phyloP scores from a whole-genome alignment of 345 rosid species.

The rapeseed (Brassica napus) region Da-Ae NC_063449.1:36897501-36898000 shows the following conservation, averaged over 20 bases:
- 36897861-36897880: too few species aligned
- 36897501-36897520: too few species aligned
- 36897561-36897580: slow-evolving; percentile 34
- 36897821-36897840: too few species aligned
- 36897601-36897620: slow-evolving; percentile 21
- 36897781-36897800: background rate
- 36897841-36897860: too few species aligned
- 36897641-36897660: background rate
- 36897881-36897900: too few species aligned
- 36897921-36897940: too few species aligned
- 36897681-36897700: background rate
- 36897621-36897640: background rate
- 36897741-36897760: background rate
- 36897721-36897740: background rate
- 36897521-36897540: slow-evolving; percentile 22
- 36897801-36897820: background rate
- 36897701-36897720: background rate
- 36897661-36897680: background rate
- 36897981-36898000: too few species aligned
- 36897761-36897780: background rate
- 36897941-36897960: too few species aligned
- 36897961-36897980: too few species aligned
- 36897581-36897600: slow-evolving; percentile 16
- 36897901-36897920: too few species aligned
- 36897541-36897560: slow-evolving; percentile 34